These are phyloP conservation scores for Pinus tabuliformis DNA, from an alignment of 75 land plant species.

Conservation along the genomic window DNA sequence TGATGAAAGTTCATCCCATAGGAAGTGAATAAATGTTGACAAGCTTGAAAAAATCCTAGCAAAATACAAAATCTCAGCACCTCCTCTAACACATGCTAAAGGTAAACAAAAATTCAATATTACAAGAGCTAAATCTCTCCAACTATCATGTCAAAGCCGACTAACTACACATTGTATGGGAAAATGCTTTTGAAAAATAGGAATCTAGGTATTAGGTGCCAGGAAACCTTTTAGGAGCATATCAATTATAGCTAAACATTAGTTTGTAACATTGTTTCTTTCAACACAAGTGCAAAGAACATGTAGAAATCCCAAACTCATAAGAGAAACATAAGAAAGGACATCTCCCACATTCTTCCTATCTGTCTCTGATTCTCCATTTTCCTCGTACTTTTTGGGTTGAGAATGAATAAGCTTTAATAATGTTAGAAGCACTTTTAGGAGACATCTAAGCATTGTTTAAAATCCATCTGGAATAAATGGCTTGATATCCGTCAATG, in stretches of 20 bases:
- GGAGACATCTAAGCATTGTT: slow-evolving; percentile 37
- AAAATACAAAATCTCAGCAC: slow-evolving; percentile 73
- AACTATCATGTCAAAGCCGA: slow-evolving; percentile 34
- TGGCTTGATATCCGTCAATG: slow-evolving; percentile 24
- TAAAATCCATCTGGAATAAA: slow-evolving; percentile 12
- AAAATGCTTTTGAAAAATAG: slow-evolving; percentile 69
- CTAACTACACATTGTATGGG: slow-evolving; percentile 30
- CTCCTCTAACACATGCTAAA: slow-evolving; percentile 60
- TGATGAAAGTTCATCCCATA: slow-evolving; percentile 23
- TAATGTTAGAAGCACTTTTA: slow-evolving; percentile 42
- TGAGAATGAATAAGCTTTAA: slow-evolving; percentile 28
- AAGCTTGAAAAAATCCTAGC: slow-evolving; percentile 54
- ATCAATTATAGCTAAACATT: slow-evolving; percentile 58
- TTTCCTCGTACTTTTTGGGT: not conserved
- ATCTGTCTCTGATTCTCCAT: not conserved
- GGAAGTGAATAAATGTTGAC: slow-evolving; percentile 31
- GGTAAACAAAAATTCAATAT: slow-evolving; percentile 72
- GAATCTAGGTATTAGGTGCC: slow-evolving; percentile 62
- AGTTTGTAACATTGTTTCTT: slow-evolving; percentile 23
- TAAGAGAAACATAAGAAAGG: slow-evolving; percentile 47
- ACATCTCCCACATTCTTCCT: slow-evolving; percentile 18
- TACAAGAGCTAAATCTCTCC: slow-evolving; percentile 25
- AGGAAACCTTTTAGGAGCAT: slow-evolving; percentile 50
- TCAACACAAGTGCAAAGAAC: slow-evolving; percentile 57
- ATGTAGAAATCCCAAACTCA: slow-evolving; percentile 51